These are phyloP conservation scores for Penicillium fuscoglaucum DNA, from an alignment of 2,329 filamentous ascomycete species.

Conservation along the genomic window DNA sequence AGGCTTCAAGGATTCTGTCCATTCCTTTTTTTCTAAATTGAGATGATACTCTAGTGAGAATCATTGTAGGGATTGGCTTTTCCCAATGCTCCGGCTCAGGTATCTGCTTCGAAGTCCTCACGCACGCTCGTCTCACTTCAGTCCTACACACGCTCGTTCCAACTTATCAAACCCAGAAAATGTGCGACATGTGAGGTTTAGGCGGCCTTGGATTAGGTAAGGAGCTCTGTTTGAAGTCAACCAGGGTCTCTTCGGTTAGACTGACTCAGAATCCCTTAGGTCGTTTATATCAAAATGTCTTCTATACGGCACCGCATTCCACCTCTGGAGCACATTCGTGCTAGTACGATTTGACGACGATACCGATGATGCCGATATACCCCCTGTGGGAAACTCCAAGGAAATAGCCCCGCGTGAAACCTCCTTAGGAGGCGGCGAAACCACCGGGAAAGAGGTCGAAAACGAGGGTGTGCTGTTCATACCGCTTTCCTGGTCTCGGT, in stretches of 20 bases:
- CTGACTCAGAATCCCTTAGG: constrained; percentile 19
- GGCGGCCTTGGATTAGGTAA: constrained; percentile 39
- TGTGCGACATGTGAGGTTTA: constrained; percentile 36
- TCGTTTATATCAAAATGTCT: constrained; percentile 33
- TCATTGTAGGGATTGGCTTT: constrained; percentile 14
- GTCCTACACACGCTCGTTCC: constrained; percentile 17
- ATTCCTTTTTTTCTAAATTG: constrained; percentile 1
- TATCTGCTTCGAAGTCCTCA: constrained; percentile 30
- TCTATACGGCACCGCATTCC: constrained; percentile 35
- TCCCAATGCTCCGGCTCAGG: constrained; percentile 38
- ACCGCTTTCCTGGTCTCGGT: constrained; percentile 57
- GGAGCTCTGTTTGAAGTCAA: neutral
- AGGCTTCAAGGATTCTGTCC: neutral
- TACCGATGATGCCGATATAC: constrained; percentile 21
- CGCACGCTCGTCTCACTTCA: constrained; percentile 23
- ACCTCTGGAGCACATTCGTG: constrained; percentile 36
- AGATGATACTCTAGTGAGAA: constrained; percentile 7
- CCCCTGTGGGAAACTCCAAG: constrained; percentile 9
- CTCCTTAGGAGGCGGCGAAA: constrained; percentile 2
- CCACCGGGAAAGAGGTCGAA: constrained; percentile 28
- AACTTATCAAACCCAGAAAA: constrained; percentile 20
- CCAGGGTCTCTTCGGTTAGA: neutral
- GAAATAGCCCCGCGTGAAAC: constrained; percentile 2
- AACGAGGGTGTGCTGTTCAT: constrained; percentile 57
- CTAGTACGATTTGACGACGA: constrained; percentile 33